A percentile compares a stretch with the other conserved stretches of the same genome.
Evolutionary conservation across 495 filamentous ascomycete species (phyloP).

Genomic region (Collariella sp.): DNA sequence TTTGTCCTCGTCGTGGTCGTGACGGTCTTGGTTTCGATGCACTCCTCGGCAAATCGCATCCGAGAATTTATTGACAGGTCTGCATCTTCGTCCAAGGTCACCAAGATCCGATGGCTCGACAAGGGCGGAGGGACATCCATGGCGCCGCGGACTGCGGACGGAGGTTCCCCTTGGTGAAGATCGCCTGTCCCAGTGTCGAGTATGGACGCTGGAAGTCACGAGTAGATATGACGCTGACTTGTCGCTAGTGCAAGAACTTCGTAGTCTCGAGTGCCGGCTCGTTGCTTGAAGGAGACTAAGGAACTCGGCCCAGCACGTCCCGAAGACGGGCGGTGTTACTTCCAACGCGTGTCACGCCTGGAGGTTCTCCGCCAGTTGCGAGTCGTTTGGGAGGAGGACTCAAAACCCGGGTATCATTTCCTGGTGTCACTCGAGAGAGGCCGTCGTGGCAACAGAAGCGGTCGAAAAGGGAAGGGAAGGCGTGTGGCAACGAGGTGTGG

Average conservation of each 20-base stretch:
- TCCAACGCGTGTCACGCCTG: slow-evolving; percentile 9
- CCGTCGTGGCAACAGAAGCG: not conserved
- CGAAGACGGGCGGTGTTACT: slow-evolving; percentile 4
- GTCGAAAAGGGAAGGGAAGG: not conserved
- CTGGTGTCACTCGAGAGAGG: not conserved
- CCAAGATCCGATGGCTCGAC: slow-evolving; percentile 40
- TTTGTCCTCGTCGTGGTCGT: slow-evolving; percentile 95
- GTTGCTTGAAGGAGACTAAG: not conserved
- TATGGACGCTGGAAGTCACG: too few relatives aligned
- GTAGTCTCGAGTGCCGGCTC: not conserved
- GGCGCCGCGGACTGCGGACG: slow-evolving; percentile 4
- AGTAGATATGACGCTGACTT: too few relatives aligned
- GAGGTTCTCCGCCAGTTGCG: slow-evolving; percentile 4
- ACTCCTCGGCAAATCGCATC: slow-evolving; percentile 46
- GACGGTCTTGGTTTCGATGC: slow-evolving; percentile 57
- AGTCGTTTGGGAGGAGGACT: not conserved
- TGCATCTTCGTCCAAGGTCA: slow-evolving; percentile 40
- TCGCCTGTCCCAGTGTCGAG: not conserved
- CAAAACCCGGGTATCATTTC: slow-evolving; percentile 7
- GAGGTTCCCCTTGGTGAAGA: not conserved
- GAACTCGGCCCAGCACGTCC: slow-evolving; percentile 9
- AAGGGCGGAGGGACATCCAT: slow-evolving; percentile 34
- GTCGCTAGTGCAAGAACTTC: too few relatives aligned
- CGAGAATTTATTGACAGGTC: slow-evolving; percentile 22
- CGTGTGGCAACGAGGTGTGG: not conserved